Evolutionary conservation across 2,329 filamentous ascomycete genomes (phyloP), one percentile per base, ranked within the genome.

Genomic region (Gnomoniopsis smithogilvyi): DNA sequence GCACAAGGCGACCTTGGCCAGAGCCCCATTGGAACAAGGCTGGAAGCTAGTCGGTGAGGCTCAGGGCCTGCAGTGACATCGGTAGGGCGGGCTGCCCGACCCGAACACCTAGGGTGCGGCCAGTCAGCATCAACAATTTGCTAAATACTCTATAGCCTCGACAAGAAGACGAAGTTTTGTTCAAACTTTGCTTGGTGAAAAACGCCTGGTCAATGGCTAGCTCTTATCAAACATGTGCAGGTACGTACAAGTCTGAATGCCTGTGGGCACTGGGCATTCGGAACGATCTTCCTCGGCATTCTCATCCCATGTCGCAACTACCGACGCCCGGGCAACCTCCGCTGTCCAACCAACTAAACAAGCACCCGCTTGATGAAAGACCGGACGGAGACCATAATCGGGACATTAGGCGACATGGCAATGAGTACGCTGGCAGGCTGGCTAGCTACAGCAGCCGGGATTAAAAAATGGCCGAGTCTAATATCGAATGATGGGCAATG

Each of bases 1-100:
- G 51, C n/a, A 50, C 30, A 30, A 55, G 22, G 41, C 51, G 41
- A 21, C 41, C 52, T 61, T 51, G 60, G 50, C 49, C 54, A 52
- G 57, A 54, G 60, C 60, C 22, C 54, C 45, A 56, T 49, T 30
- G 33, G 33, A 33, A 50, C 56, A 45, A 60, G 46, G 12, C 48
- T 60, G 46, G 36, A 6, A 46, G 45, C 45, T 51, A 43, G 60
- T 56, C 60, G 56, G 60, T 62, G 60, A 62, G 53, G 47, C 60
- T 47, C 56, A 59, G 50, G 51, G 56, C 34, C 58, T 56, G 41
- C 21, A 12, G 22, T 51, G 30, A 30, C 33, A 51, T 43, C 41
- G 46, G 48, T 41, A 33, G 46, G 26, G 26, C 24, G n/a, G 30
- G 26, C 15, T 22, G n/a, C 33, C n/a, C 56, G 46, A 36, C 21